Percentiles rank a stretch among this genome's conserved stretches.
These are phyloP conservation scores for Rosa chinensis DNA, from an alignment of 306 rosid genomes.

Conservation along the genomic window DNA sequence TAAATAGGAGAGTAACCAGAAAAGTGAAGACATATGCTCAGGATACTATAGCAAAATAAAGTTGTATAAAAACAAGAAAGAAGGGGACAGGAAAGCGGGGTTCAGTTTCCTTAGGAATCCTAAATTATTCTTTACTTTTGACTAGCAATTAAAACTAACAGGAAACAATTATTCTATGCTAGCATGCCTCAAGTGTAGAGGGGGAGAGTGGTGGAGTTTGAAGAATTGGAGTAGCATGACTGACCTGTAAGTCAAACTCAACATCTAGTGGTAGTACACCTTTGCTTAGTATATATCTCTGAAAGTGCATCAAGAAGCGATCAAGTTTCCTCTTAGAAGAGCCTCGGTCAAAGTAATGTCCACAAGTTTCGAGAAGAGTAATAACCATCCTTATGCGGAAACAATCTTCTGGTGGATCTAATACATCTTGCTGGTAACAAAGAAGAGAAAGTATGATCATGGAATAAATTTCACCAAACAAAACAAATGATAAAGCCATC, in stretches of 20 bases:
- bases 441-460: slow-evolving; percentile 27
- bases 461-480: slow-evolving; percentile 2
- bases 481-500: not conserved
- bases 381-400: slow-evolving; percentile 92
- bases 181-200: not conserved
- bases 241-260: slow-evolving; percentile 94
- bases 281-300: slow-evolving; percentile 90
- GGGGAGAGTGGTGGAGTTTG: not conserved
- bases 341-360: slow-evolving; percentile 96
- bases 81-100: not conserved
- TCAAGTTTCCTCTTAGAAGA: slow-evolving; percentile 98
- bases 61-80: not conserved
- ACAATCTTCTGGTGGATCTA: slow-evolving; percentile 98
- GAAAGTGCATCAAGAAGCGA: slow-evolving; percentile 77
- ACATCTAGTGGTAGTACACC: slow-evolving; percentile 85
- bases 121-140: not conserved
- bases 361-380: slow-evolving; percentile 96
- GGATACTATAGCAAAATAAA: slow-evolving; percentile 15
- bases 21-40: not conserved
- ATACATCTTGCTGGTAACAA: slow-evolving; percentile 70
- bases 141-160: not conserved
- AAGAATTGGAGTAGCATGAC: slow-evolving; percentile 23
- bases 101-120: not conserved
- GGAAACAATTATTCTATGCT: not conserved
- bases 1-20: not conserved